A percentile compares a stretch with the other conserved stretches of the same genome.
Evolutionary conservation across 495 filamentous ascomycete species (phyloP).

Genomic region (Xylaria castorea): DNA sequence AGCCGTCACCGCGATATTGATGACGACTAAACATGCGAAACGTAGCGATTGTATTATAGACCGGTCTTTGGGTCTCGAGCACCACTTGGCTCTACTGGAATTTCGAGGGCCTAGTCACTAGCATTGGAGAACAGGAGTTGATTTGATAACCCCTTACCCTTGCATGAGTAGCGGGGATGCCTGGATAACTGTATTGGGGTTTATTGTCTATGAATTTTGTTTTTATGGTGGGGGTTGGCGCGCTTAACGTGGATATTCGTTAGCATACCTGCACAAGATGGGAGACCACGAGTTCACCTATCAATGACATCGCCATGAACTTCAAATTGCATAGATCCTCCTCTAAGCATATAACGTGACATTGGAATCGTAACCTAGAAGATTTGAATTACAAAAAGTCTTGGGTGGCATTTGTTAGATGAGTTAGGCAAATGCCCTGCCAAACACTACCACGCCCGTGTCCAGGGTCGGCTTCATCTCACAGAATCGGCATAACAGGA

Average conservation of each 20-base stretch:
- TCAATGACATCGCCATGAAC: conserved; percentile 22
- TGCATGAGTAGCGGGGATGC: conserved; percentile 25
- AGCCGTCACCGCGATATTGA: conserved; percentile 63
- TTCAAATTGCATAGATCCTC: background rate
- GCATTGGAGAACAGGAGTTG: conserved; percentile 52
- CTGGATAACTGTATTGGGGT: conserved; percentile 6
- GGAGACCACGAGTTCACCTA: conserved; percentile 5
- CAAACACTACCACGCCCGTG: background rate
- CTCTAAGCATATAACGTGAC: background rate
- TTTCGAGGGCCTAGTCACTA: conserved; percentile 21
- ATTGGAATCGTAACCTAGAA: background rate
- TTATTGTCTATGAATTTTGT: conserved; percentile 17
- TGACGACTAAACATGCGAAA: conserved; percentile 52
- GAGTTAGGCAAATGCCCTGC: background rate
- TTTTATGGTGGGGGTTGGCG: conserved; percentile 4
- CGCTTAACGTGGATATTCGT: conserved; percentile 15
- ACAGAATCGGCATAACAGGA: conserved; percentile 25
- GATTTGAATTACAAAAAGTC: background rate
- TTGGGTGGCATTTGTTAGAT: background rate
- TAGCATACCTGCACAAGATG: conserved; percentile 23
- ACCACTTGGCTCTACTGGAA: conserved; percentile 27
- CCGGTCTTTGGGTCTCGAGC: conserved; percentile 6
- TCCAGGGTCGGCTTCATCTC: conserved; percentile 9
- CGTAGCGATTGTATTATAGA: conserved; percentile 24
- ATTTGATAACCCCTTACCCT: conserved; percentile 30